Percentiles rank a stretch among this genome's conserved stretches.
Conservation (phyloP, 768 basidiomycete genomes). For the Lactarius trivialis region DNA sequence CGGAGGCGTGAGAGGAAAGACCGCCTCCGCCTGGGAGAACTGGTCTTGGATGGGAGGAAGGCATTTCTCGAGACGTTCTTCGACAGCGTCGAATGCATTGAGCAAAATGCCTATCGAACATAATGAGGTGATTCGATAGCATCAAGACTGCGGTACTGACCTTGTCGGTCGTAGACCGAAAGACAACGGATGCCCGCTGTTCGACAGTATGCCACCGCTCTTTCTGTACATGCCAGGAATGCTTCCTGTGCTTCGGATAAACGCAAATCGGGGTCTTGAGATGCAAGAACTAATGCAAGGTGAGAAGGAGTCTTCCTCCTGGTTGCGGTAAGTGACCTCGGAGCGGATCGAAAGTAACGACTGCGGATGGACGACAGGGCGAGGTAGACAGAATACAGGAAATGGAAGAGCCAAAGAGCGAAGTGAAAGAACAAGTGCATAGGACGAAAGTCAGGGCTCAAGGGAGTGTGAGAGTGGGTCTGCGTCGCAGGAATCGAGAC, state of each 20-base stretch:
- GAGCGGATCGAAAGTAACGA: slow-evolving; percentile 33
- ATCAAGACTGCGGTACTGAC: slow-evolving; percentile 35
- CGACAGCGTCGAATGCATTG: not conserved
- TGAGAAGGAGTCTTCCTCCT: slow-evolving; percentile 60
- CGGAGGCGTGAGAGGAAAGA: slow-evolving; percentile 75
- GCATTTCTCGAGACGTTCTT: slow-evolving; percentile 31
- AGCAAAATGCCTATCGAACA: slow-evolving; percentile 26
- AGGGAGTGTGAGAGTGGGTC: not conserved
- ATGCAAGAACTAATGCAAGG: slow-evolving; percentile 56
- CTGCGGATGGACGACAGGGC: slow-evolving; percentile 37
- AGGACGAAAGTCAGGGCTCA: not conserved
- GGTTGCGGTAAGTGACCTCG: slow-evolving; percentile 42
- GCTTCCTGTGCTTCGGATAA: slow-evolving; percentile 34
- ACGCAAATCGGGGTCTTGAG: slow-evolving; percentile 33
- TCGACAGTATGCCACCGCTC: slow-evolving; percentile 55
- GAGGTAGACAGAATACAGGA: slow-evolving; percentile 43
- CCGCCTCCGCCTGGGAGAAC: slow-evolving; percentile 46
- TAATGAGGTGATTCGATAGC: slow-evolving; percentile 27
- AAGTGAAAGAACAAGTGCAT: slow-evolving; percentile 43
- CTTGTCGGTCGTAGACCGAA: slow-evolving; percentile 66
- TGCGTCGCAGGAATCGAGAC: not conserved
- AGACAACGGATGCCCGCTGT: slow-evolving; percentile 53
- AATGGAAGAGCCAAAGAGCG: slow-evolving; percentile 52
- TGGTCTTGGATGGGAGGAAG: slow-evolving; percentile 22
- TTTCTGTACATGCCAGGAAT: slow-evolving; percentile 48